Evolutionary conservation across 371 early-diverging fungal species (phyloP), one percentile per base, ranked within the genome.

Genomic region (Mortierella sp.): DNA sequence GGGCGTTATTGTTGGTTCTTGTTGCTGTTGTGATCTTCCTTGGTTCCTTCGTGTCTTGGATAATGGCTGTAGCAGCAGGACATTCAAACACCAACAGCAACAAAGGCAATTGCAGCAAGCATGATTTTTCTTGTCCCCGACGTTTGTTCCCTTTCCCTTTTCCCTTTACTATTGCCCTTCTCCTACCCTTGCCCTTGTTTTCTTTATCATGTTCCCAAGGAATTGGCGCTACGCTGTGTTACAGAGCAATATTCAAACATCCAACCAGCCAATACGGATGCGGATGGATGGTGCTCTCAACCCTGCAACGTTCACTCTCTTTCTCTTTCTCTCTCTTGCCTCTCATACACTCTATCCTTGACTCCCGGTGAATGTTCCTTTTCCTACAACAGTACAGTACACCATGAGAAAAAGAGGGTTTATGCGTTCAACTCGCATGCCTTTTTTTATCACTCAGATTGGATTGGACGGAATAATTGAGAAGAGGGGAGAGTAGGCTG

Each of bases 341-440:
- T 52, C 52, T 52, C 10, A 24, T 24, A 10, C 31, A 6, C 31
- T 16, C 60, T 60, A 16, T 28, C 60, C 60, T 31, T 60, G 60
- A 4, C 60, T 60, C 60, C 60, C 60, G 60, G 16, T 31, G 60
- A 60, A 60, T 60, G 60, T 60, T 60, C 60, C 60, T 60, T 60
- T 58, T 8, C 48, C 60, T 60, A 60, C 16, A 16, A 28, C 48
- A 48, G 48, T 48, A 48, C 48, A 11, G 48, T 48, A 48, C 48
- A 48, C 48, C 60, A 6, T 14, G 5, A n/a, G 57, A 24, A 57
- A 24, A 60, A 31, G 28, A 31, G 60, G 28, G 60, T 16, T 31
- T 7, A 60, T 58, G 26, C 9, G 58, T 58, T 58, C 58, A 48
- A 14, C 48, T 11, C 58, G 58, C 58, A 60, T 31, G 31, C 60